Percentiles rank a stretch among this genome's conserved stretches.
Conservation (phyloP, 2,329 filamentous ascomycete genomes). For the Fragosphaeria purpurea region DNA sequence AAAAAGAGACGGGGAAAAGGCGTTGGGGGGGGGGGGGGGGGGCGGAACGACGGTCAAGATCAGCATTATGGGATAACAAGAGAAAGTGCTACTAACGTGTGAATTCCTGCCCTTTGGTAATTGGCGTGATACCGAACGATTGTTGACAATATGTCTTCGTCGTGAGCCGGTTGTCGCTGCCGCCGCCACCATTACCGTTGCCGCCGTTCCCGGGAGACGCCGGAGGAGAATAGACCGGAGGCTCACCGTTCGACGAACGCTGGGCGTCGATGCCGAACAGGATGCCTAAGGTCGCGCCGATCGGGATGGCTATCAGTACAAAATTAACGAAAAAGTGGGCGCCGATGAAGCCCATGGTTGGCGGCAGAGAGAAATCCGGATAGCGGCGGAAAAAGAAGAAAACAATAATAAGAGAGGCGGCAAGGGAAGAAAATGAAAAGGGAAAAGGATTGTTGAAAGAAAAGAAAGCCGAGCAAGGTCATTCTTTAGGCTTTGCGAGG, state of each 20-base stretch:
- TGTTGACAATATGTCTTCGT: conserved; percentile 30
- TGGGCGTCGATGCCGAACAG: conserved; percentile 38
- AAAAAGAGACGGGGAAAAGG: neutral
- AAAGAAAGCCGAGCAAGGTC: too few relatives aligned
- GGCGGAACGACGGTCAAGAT: too few relatives aligned
- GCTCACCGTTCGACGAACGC: conserved; percentile 30
- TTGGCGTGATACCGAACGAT: conserved; percentile 35
- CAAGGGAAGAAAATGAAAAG: neutral
- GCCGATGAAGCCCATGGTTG: conserved; percentile 24
- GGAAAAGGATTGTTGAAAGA: neutral
- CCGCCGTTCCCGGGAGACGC: conserved; percentile 8
- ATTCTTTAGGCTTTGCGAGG: too few relatives aligned
- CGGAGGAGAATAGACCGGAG: conserved; percentile 32
- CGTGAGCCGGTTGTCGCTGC: conserved; percentile 25
- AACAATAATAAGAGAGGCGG: neutral
- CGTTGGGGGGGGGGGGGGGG: neutral
- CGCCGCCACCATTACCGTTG: conserved; percentile 4
- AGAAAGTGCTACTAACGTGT: conserved; percentile 30
- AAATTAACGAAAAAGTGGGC: conserved; percentile 38
- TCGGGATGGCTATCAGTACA: conserved; percentile 36
- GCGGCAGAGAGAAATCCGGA: neutral
- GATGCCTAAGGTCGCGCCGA: conserved; percentile 24
- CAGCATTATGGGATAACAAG: too few relatives aligned
- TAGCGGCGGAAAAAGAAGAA: too few relatives aligned
- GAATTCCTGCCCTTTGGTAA: conserved; percentile 32